Evolutionary conservation across 139 green algal genomes (phyloP).

Genomic region (Spirogloea muscicola): DNA sequence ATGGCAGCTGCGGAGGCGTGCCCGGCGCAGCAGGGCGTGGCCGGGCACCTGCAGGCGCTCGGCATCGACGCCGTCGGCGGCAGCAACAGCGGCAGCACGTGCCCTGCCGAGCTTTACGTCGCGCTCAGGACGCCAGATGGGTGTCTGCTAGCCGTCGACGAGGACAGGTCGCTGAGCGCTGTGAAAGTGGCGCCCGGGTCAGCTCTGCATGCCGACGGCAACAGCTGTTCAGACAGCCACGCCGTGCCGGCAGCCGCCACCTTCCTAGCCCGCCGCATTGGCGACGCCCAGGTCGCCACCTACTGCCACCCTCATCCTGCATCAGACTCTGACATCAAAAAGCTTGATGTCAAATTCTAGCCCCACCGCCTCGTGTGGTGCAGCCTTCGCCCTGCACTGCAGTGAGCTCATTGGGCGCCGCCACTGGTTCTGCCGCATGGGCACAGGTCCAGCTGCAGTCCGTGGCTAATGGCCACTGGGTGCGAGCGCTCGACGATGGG

Average conservation of each 20-base stretch:
- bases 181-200: neutral
- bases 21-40: no score
- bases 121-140: slow-evolving; percentile 1
- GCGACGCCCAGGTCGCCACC: no score
- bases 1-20: no score
- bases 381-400: neutral
- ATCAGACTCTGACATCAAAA: neutral
- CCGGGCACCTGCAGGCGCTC: no score
- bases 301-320: neutral
- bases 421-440: neutral
- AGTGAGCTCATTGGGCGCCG: neutral
- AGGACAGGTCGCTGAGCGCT: no score
- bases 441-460: neutral
- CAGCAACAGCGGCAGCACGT: no score
- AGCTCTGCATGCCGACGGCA: neutral
- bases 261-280: neutral
- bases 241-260: no score
- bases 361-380: neutral
- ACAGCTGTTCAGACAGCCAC: neutral
- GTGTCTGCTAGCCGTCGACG: neutral
- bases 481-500: slow-evolving; percentile 7
- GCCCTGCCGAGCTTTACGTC: neutral
- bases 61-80: no score
- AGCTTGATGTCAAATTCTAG: no score
- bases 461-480: slow-evolving; percentile 12